Conservation (phyloP, 805 yeast genomes). For the Schwanniomyces vanrijiae region DNA sequence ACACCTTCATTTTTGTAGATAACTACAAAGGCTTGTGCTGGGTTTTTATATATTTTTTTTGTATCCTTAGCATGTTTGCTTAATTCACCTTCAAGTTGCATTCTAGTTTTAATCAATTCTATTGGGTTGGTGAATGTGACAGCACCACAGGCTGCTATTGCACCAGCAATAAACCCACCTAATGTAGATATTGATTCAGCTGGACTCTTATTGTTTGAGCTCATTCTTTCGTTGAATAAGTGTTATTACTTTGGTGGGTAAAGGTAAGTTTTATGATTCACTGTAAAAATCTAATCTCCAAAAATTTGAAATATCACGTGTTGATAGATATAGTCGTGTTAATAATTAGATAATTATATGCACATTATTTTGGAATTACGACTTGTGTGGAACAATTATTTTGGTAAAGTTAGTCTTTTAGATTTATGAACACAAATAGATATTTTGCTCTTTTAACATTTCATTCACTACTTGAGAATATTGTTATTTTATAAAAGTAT, state of each 20-base stretch:
- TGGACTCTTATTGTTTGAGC: slow-evolving; percentile 11
- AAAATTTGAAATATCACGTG: slow-evolving; percentile 2
- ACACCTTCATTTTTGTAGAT: slow-evolving; percentile 83
- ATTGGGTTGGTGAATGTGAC: slow-evolving; percentile 96
- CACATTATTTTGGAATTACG: too few relatives aligned
- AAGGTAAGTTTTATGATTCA: background rate
- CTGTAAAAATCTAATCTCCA: background rate
- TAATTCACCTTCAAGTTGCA: slow-evolving; percentile 96
- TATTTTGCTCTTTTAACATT: too few relatives aligned
- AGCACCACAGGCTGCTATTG: slow-evolving; percentile 95
- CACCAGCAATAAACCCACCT: slow-evolving; percentile 90
- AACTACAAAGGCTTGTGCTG: slow-evolving; percentile 75
- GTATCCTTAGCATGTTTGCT: slow-evolving; percentile 49
- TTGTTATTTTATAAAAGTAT: too few relatives aligned
- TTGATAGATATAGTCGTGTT: background rate
- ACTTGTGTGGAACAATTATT: too few relatives aligned
- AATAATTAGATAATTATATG: background rate
- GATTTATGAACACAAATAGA: too few relatives aligned
- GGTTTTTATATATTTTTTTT: slow-evolving; percentile 68
- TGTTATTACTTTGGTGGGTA: too few relatives aligned
- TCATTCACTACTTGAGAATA: too few relatives aligned
- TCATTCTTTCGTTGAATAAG: slow-evolving; percentile 3
- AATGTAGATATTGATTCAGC: slow-evolving; percentile 61
- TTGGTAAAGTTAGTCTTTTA: too few relatives aligned
- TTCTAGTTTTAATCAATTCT: slow-evolving; percentile 90